Base-by-base conservation (phyloP, 2,329 filamentous ascomycete genomes). In the Hansfordia pulvinata region DNA sequence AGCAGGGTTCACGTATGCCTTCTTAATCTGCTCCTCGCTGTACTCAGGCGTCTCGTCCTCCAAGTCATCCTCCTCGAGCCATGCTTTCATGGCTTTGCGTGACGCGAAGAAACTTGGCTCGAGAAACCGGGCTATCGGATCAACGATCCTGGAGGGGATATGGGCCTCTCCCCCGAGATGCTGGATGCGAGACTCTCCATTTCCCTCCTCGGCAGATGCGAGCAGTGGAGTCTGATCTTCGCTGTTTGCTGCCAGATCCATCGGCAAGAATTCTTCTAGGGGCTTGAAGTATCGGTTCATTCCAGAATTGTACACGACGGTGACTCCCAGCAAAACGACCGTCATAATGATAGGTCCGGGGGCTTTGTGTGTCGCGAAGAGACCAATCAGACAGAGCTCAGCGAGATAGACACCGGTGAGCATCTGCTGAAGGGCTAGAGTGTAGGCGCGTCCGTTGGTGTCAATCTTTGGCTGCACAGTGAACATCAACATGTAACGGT, bases 401-500 rank as follows among this genome's bases (percentile, higher is more conserved):
- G 68, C 62, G 19, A 85, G 59, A 46, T 86, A 85, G 29, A 80
- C 60, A 22, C 80, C 78, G 2, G 74, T 72, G 10, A 80, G 63
- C 23, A 81, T 64, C 20, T 85, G 78, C 44, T 83, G 72, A 16
- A 85, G 57, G 2, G 75, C 77, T 20, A 76, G 69, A 7, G 75
- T 69, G 43, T 83, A 85, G 35, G 71, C 63, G 23, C 75, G 65
- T 23, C 79, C 79, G 45, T 81, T 79, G 13, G 77, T 83, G 44
- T 85, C 77, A 38, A 83, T 72, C 37, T 68, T 58, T 16, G 72
- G 60, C 38, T 80, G 71, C 21, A 69, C 71, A 13, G 82, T 78
- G 46, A 76, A 85, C 14, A 85, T 58, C 28, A 85, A 50, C 49
- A 83, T 81, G 58, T 85, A 83, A 16, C 75, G 66, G 53, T 79